Conservation (phyloP, 164 flowering plant species). For the Hamamelis virginiana region DNA sequence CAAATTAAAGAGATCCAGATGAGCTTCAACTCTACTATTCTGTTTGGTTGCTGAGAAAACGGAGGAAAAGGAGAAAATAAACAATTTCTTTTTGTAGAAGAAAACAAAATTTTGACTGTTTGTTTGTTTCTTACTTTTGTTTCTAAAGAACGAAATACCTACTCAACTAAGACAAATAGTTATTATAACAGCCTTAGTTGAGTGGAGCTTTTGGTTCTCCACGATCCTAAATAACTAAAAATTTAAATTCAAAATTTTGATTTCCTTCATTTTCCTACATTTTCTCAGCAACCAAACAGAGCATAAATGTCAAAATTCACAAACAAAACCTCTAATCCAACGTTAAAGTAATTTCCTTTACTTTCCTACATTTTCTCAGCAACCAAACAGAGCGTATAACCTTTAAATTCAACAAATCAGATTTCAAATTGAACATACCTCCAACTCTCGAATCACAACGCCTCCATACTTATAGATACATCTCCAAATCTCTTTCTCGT, state of each 20-base stretch:
- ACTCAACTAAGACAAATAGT: not conserved
- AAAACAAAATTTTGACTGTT: not conserved
- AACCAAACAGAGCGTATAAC: constrained; percentile 14
- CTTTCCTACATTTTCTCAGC: constrained; percentile 6
- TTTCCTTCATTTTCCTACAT: not conserved
- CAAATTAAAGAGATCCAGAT: constrained; percentile 1
- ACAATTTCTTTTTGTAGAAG: no score
- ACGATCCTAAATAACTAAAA: no score
- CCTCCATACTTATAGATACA: no score
- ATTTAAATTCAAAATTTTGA: not conserved
- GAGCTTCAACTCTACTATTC: not conserved
- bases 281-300: constrained; percentile 15
- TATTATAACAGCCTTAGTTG: no score
- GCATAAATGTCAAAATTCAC: not conserved
- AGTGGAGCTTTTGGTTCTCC: no score
- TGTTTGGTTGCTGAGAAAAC: constrained; percentile 15
- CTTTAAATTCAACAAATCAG: not conserved
- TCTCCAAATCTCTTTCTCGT: constrained; percentile 1
- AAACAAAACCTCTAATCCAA: not conserved
- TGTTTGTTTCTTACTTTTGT: not conserved
- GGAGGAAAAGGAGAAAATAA: not conserved
- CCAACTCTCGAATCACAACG: not conserved
- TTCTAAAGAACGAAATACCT: not conserved
- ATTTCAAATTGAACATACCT: constrained; percentile 19
- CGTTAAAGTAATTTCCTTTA: not conserved